Evolutionary conservation across 371 early-diverging fungal genomes (phyloP).

Genomic region (Circinella umbellata): DNA sequence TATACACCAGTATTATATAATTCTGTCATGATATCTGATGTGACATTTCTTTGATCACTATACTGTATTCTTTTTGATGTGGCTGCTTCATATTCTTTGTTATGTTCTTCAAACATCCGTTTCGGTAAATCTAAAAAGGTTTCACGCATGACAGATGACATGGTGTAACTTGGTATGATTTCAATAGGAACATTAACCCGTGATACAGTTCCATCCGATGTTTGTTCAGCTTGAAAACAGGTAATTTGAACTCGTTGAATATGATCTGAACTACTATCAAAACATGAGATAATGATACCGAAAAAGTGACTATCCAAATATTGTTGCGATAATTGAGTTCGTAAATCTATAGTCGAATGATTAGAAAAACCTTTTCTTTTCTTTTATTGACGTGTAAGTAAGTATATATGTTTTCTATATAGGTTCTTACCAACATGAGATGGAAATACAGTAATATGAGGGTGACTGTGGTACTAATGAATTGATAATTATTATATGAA

Average conservation of each 20-base stretch:
- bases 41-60: conserved; percentile 13
- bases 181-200: conserved; percentile 50
- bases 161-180: conserved; percentile 36
- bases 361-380: no score
- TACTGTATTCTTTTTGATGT: conserved; percentile 21
- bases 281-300: conserved; percentile 75
- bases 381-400: background rate
- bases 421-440: conserved; percentile 64
- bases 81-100: conserved; percentile 36
- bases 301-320: conserved; percentile 69
- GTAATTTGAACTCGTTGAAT: conserved; percentile 58
- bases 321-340: conserved; percentile 72
- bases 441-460: conserved; percentile 79
- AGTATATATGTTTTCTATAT: background rate
- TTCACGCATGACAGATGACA: conserved; percentile 38
- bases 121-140: conserved; percentile 47
- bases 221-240: conserved; percentile 54
- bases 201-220: background rate
- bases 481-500: background rate
- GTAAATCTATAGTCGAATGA: conserved; percentile 48
- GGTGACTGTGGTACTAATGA: conserved; percentile 68
- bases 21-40: conserved; percentile 42
- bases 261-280: conserved; percentile 59
- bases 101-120: conserved; percentile 57
- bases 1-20: conserved; percentile 64